Percentiles rank a stretch among this genome's conserved stretches.
phyloP scores from a whole-genome alignment of 345 rosid genomes.

The Citropsis articulata region DNA sequence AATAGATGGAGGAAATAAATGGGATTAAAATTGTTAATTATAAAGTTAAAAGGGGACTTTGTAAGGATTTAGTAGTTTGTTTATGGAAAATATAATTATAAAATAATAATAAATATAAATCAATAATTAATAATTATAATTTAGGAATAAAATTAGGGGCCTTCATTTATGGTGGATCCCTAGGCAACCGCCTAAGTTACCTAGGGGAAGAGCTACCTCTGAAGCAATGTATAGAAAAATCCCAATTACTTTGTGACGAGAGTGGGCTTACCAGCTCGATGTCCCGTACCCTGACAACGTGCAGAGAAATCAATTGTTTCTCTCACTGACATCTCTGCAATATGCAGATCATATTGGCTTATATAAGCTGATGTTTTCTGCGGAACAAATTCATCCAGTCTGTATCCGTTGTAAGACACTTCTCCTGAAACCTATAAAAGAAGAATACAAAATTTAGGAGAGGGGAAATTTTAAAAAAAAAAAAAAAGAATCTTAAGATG shows the following conservation, averaged over 20 bases:
- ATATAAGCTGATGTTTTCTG: constrained; percentile 38
- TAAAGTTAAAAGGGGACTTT: no score
- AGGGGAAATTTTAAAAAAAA: no score
- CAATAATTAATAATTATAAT: no score
- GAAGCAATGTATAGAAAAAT: not conserved
- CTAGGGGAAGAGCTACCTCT: fast-evolving
- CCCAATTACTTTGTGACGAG: not conserved
- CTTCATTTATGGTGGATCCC: fast-evolving
- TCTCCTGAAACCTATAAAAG: constrained; percentile 16
- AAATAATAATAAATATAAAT: no score
- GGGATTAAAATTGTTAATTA: no score
- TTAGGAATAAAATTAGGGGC: no score
- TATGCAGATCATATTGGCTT: constrained; percentile 35
- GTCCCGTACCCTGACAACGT: constrained; percentile 31
- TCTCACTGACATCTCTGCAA: constrained; percentile 39
- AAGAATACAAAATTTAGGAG: no score
- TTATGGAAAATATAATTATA: no score
- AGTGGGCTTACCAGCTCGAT: constrained; percentile 29
- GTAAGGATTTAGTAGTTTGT: no score
- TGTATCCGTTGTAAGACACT: constrained; percentile 34
- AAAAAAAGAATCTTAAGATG: no score
- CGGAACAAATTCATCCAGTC: constrained; percentile 36
- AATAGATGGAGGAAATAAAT: no score
- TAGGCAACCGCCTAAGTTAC: no score
- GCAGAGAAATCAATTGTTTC: constrained; percentile 39